phyloP scores from a whole-genome alignment of 306 rosid species.

The Crataegus laevigata region DNA sequence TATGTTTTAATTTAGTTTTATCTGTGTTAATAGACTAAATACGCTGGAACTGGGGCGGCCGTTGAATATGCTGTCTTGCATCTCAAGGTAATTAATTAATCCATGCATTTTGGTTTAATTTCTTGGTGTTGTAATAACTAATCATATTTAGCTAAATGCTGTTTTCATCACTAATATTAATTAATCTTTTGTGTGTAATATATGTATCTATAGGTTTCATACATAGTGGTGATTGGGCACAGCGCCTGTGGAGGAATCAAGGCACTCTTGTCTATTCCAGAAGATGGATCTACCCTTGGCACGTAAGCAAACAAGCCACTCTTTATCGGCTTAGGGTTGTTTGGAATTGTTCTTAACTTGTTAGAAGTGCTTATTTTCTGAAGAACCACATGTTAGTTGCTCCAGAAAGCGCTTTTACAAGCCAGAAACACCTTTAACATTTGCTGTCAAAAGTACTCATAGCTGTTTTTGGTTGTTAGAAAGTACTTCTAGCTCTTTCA shows the following conservation, averaged over 20 bases:
- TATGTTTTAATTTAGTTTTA: neutral
- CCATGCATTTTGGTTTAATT: no score
- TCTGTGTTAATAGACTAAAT: slow-evolving; percentile 33
- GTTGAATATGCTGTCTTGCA: slow-evolving; percentile 81
- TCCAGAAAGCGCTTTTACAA: no score
- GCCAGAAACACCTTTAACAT: no score
- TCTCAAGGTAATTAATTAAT: slow-evolving; percentile 66
- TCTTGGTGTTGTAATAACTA: no score
- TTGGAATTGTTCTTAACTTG: no score
- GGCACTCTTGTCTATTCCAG: slow-evolving; percentile 68
- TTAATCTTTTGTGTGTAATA: neutral
- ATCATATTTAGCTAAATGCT: no score
- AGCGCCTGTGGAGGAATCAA: slow-evolving; percentile 95
- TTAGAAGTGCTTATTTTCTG: no score
- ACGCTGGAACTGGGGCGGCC: slow-evolving; percentile 72
- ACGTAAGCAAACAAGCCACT: slow-evolving; percentile 37
- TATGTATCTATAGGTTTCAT: slow-evolving; percentile 38
- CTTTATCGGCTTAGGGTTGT: no score
- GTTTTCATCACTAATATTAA: no score
- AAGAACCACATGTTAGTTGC: neutral
- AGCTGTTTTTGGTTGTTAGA: no score
- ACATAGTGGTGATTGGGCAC: slow-evolving; percentile 74
- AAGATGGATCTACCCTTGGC: slow-evolving; percentile 40
- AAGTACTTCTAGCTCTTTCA: no score
- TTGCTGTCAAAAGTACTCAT: no score